phyloP scores from a whole-genome alignment of 2,329 filamentous ascomycete species.

The Phialocephala subalpina region DNA sequence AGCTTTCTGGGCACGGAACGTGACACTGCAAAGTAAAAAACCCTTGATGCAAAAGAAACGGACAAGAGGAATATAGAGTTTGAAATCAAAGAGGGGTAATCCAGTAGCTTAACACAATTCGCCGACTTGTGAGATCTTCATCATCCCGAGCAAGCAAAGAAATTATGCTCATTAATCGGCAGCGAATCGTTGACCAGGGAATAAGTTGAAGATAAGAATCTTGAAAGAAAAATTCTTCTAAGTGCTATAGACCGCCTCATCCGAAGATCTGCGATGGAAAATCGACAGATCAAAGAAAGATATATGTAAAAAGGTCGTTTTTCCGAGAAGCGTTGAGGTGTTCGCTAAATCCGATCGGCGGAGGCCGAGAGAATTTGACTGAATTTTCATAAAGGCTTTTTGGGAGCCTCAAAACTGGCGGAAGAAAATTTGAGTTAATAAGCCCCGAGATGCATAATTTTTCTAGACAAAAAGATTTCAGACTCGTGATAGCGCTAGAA shows the following conservation, averaged over 20 bases:
- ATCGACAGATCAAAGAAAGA: neutral
- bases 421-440: neutral
- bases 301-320: neutral
- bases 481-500: constrained; percentile 6
- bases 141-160: neutral
- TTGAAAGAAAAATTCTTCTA: neutral
- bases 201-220: neutral
- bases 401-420: neutral
- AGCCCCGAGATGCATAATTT: neutral
- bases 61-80: neutral
- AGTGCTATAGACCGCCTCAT: neutral
- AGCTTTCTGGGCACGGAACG: neutral
- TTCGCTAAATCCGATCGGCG: constrained; percentile 6
- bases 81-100: neutral
- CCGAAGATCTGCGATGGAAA: neutral
- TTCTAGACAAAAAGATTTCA: neutral
- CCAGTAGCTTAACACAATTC: neutral
- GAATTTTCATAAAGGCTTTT: neutral
- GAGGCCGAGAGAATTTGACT: neutral
- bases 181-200: neutral
- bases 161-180: neutral
- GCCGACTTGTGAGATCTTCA: constrained; percentile 3
- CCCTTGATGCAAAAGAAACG: neutral
- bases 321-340: neutral
- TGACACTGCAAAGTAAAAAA: constrained; percentile 3